Base-by-base conservation (phyloP, 2,329 filamentous ascomycete species). In the Cryoendolithus antarcticus region DNA sequence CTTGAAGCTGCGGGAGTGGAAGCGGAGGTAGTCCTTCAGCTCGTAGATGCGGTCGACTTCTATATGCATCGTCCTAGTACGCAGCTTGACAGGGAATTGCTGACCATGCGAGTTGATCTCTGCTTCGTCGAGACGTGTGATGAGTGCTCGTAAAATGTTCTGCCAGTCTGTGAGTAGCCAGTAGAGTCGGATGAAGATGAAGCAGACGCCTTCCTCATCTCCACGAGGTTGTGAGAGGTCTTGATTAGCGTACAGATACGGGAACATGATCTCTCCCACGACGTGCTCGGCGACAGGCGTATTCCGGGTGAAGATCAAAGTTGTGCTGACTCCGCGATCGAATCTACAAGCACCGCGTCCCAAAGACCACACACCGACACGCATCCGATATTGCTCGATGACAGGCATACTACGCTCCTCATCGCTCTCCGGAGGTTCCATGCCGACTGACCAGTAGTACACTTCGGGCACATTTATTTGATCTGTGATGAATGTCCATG, bases 381-480 rank as follows among this genome's bases (percentile, higher is more conserved):
- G 52, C 24, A 60, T 55, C 7, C 58, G 54, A 32, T 57, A 59
- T 24, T 49, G 43, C 12, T 58, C 47, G 35, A 60, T 58, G 11
- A 44, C 34, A 2, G 53, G 52, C 6, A 53, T 44, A 6, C 41
- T 45, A 6, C 37, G 44, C 15, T 19, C 15, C 30, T 52, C 48
- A 3, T 36, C 37, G 29, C 53, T 47, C 3, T 36, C 12, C 4
- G 55, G 55, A 29, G 54, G 55, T 3, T 53, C 42, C 41, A 54
- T 46, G 11, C 45, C 53, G 8, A 59, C 56, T 6, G 54, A 56
- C 58, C 58, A 60, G 40, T 53, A 58, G 43, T 56, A 61, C n/a
- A 60, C 58, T 30, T 60, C 54, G 2, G 58, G 57, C 2, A 61
- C 50, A 19, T 61, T 61, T 52, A 61, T 54, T 15, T 61, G 53